phyloP scores from a whole-genome alignment of 768 basidiomycete genomes.

The Pulveroboletus sp. region DNA sequence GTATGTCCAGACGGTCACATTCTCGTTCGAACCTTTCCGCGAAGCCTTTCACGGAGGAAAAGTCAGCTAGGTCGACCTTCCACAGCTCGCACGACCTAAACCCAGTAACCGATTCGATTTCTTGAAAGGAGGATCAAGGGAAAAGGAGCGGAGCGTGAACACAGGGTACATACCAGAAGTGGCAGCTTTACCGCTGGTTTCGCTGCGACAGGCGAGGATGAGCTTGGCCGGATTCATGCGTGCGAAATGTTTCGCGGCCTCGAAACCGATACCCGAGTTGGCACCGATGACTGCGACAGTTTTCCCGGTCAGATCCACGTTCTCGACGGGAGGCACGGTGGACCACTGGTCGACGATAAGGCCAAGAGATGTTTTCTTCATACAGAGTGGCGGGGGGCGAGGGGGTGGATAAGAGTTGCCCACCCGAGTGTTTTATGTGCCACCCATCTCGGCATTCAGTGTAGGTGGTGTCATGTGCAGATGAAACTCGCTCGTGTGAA shows the following conservation, averaged over 20 bases:
- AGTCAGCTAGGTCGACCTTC: constrained; percentile 13
- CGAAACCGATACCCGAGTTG: constrained; percentile 32
- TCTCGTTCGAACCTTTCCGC: constrained; percentile 6
- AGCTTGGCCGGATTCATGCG: constrained; percentile 28
- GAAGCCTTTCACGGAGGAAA: constrained; percentile 12
- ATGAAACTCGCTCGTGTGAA: no score
- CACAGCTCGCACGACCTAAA: constrained; percentile 21
- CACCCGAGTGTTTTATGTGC: not conserved
- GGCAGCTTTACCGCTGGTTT: constrained; percentile 21
- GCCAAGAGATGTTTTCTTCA: constrained; percentile 8
- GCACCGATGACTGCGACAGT: constrained; percentile 31
- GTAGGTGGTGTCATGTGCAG: no score
- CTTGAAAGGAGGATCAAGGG: constrained; percentile 3
- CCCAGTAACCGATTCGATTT: constrained; percentile 22
- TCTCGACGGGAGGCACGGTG: constrained; percentile 12
- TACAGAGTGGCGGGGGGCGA: not conserved
- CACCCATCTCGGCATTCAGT: no score
- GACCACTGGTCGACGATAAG: constrained; percentile 18
- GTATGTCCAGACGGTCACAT: constrained; percentile 20
- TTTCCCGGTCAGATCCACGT: constrained; percentile 25
- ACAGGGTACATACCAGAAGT: constrained; percentile 15
- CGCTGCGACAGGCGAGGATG: constrained; percentile 26
- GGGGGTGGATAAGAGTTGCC: not conserved
- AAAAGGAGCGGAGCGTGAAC: not conserved
- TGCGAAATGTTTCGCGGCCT: constrained; percentile 29